Evolutionary conservation across 106 monocot species (phyloP), one percentile per base, ranked within the genome.

Genomic region (Dendrobium chrysotoxum): DNA sequence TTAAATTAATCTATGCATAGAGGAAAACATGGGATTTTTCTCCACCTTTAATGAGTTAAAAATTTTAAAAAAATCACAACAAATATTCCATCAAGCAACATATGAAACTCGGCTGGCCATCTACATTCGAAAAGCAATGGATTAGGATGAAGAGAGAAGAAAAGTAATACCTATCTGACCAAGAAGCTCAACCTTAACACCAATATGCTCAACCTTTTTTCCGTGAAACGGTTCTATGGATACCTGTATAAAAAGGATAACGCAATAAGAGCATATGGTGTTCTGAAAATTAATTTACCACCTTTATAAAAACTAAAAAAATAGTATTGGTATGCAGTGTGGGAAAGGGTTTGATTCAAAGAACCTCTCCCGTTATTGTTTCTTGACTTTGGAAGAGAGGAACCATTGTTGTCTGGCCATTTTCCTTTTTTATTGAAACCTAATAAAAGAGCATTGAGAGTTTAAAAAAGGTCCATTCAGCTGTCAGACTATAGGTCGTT

Each of bases 111-210:
- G 3, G 11, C 4, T 15, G 15, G 15, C 70, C n/a, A 68, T 28
- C 26, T 38, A n/a, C 70, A 70, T 35, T 31, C 35, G 30, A 70
- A 35, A 15, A 35, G 70, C 2, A 28, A 31, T 70, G 70, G 35
- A 11, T 31, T 16, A 31, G 35, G 35, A 70, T 0, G 4, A 35
- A 70, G 28, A 28, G 28, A 70, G 26, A 16, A 12, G 23, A 40
- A 13, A 68, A 81, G 35, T 31, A 72, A 87, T 72, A 94, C 94
- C 97, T 88, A 98, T 98, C 74, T 94, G 94, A 28, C 97, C 94
- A 85, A 98, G 88, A 78, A 98, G 85, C 84, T 98, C 97, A 81
- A 98, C 88, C 57, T 98, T 98, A 31, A 98, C 86, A 83, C 97
- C 97, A 79, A 64, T 88, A 80, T 98, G 97, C 82, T 98, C 94